These are phyloP conservation scores for Colletotrichum plurivorum DNA, from an alignment of 2,329 filamentous ascomycete species.

Conservation along the genomic window DNA sequence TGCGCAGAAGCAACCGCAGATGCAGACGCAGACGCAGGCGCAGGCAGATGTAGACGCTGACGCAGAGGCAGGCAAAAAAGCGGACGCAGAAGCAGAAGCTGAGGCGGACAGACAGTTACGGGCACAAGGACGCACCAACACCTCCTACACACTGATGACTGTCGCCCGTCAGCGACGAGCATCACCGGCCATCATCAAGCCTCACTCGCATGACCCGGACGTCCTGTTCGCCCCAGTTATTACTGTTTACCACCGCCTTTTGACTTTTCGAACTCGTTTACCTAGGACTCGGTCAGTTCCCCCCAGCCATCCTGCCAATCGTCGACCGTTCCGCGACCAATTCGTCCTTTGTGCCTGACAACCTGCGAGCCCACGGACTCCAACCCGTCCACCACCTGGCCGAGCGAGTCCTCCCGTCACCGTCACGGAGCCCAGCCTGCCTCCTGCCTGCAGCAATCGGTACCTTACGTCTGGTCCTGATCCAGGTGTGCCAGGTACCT, in stretches of 20 bases:
- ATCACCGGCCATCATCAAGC: conserved; percentile 9
- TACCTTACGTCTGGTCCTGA: conserved; percentile 37
- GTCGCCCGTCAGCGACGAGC: conserved; percentile 1
- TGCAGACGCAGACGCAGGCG: no score
- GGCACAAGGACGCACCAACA: neutral
- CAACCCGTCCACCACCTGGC: neutral
- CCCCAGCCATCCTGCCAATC: conserved; percentile 30
- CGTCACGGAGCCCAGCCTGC: conserved; percentile 5
- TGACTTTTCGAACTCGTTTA: conserved; percentile 29
- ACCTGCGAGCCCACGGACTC: conserved; percentile 7
- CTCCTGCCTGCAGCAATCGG: conserved; percentile 29
- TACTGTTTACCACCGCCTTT: conserved; percentile 13
- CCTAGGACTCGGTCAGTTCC: conserved; percentile 20
- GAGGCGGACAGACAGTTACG: no score
- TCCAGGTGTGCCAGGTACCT: no score
- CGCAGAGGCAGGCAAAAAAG: no score
- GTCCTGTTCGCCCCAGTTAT: conserved; percentile 18
- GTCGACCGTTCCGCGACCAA: conserved; percentile 12
- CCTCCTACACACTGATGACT: neutral
- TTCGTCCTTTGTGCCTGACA: conserved; percentile 36
- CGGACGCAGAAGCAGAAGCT: no score
- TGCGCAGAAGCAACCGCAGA: no score
- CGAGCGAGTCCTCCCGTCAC: neutral
- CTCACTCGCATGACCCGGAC: conserved; percentile 13
- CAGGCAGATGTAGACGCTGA: no score